Evolutionary conservation across 1,139 yeast genomes (phyloP).

Genomic region (Pichia terricola): DNA sequence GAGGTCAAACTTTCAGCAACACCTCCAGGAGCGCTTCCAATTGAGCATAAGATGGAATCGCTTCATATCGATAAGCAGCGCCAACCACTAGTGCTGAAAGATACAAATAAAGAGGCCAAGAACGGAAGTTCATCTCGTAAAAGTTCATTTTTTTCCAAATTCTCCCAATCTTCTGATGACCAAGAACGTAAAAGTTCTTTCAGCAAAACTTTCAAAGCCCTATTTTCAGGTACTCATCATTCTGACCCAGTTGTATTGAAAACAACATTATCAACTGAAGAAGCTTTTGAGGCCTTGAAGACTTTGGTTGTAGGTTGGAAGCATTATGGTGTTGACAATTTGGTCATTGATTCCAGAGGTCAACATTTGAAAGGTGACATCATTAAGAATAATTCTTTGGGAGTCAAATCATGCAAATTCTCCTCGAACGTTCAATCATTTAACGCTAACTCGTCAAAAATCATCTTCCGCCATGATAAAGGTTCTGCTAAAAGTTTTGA

Average conservation of each 20-base stretch:
- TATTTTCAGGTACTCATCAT: slow-evolving; percentile 27
- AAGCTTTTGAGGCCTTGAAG: slow-evolving; percentile 55
- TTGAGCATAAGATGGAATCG: background rate
- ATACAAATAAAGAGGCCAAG: slow-evolving; percentile 1
- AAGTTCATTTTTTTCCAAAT: slow-evolving; percentile 51
- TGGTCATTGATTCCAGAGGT: slow-evolving; percentile 37
- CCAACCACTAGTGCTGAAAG: slow-evolving; percentile 21
- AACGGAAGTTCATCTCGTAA: slow-evolving; percentile 21
- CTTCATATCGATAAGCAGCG: slow-evolving; percentile 17
- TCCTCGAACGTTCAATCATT: slow-evolving; percentile 39
- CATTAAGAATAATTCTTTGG: slow-evolving; percentile 50
- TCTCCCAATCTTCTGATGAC: slow-evolving; percentile 30
- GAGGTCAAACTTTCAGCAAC: slow-evolving; percentile 1
- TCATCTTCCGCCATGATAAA: slow-evolving; percentile 46
- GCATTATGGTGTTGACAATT: slow-evolving; percentile 55
- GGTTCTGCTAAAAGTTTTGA: slow-evolving; percentile 65
- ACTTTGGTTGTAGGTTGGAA: slow-evolving; percentile 61
- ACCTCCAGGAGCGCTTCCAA: background rate
- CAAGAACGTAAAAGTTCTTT: slow-evolving; percentile 19
- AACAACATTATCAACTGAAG: slow-evolving; percentile 42
- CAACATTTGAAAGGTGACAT: slow-evolving; percentile 49
- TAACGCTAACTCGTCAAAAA: slow-evolving; percentile 34
- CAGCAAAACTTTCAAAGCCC: slow-evolving; percentile 21
- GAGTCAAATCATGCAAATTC: slow-evolving; percentile 57
- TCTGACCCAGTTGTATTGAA: slow-evolving; percentile 19